A percentile compares a stretch with the other conserved stretches of the same genome.
Conservation (phyloP, 495 filamentous ascomycete genomes). For the Cryomyces antarcticus region DNA sequence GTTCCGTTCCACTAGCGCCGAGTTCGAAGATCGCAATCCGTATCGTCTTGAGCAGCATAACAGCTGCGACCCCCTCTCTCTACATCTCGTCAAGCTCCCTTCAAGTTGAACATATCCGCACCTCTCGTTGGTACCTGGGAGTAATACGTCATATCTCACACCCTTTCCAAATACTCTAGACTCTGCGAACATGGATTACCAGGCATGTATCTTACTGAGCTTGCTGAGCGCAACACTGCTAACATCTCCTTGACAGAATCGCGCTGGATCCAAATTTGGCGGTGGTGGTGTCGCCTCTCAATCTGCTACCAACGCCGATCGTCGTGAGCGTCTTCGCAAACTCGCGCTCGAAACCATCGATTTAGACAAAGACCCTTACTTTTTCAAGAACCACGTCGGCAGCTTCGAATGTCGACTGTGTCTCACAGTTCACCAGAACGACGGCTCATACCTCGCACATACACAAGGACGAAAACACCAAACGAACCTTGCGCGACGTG, state of each 20-base stretch:
- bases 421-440: slow-evolving; percentile 98
- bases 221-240: not conserved
- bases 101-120: too few species aligned
- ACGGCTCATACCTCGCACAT: slow-evolving; percentile 96
- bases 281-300: slow-evolving; percentile 91
- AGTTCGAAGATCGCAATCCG: too few species aligned
- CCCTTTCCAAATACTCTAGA: too few species aligned
- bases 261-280: slow-evolving; percentile 93
- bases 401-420: slow-evolving; percentile 97
- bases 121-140: too few species aligned
- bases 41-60: too few species aligned
- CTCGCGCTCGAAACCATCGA: slow-evolving; percentile 97
- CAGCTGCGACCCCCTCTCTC: too few species aligned
- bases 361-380: slow-evolving; percentile 97
- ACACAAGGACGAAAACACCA: slow-evolving; percentile 98
- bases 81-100: too few species aligned
- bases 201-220: slow-evolving; percentile 1
- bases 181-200: slow-evolving; percentile 1
- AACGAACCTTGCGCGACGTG: slow-evolving; percentile 92
- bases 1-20: too few species aligned
- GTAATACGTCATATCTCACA: too few species aligned
- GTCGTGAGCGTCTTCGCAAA: slow-evolving; percentile 89
- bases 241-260: slow-evolving; percentile 38
- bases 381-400: slow-evolving; percentile 99
- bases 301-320: slow-evolving; percentile 85